Evolutionary conservation across 352 stramenopile genomes (phyloP), one percentile per base, ranked within the genome.

Genomic region (Globisporangium recalcitrans): DNA sequence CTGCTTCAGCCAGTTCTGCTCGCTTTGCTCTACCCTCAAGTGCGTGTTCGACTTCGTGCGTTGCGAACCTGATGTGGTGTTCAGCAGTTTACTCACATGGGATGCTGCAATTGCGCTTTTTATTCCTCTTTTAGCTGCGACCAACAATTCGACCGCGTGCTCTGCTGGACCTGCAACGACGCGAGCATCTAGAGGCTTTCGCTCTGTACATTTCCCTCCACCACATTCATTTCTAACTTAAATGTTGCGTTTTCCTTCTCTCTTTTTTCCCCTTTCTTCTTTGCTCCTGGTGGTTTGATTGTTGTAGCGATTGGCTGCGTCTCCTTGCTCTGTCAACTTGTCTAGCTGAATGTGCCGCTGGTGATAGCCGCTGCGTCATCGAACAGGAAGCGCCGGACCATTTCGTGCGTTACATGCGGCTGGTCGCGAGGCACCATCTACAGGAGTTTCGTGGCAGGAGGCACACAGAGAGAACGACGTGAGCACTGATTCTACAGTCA

Each of bases 361-460:
- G 27, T 26, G 24, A 10, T 8, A 16, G 38, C 26, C 4, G 68
- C 7, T 0, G 38, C 27, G 48, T 36, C 32, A 14, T 72, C 58
- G 24, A 74, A 60, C 3, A 87, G 47, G 55, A 92, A 92, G 38
- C 52, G 61, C 6, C 65, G 74, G 11, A 90, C 59, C 38, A 93
- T 68, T 1, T 82, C 73, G 26, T 77, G 73, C 11, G 77, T 58
- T 1, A 71, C 65, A 1, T 66, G 63, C 3, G 85, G 85, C 60
- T 94, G 81, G 62, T 92, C 82, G 29, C 78, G 78, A 46, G 82
- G 79, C 29, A 92, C 82, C 85, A 92, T 92, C 85, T 92, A 68
- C 53, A 60, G 36, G 19, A n/a, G 19, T 57, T 56, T 40, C 6
- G 42, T 40, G 8, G 34, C 14, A 62, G 27, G 19, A 36, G 7